These are phyloP conservation scores for Pichia sp. DNA, from an alignment of 1,139 yeast genomes.

Conservation along the genomic window DNA sequence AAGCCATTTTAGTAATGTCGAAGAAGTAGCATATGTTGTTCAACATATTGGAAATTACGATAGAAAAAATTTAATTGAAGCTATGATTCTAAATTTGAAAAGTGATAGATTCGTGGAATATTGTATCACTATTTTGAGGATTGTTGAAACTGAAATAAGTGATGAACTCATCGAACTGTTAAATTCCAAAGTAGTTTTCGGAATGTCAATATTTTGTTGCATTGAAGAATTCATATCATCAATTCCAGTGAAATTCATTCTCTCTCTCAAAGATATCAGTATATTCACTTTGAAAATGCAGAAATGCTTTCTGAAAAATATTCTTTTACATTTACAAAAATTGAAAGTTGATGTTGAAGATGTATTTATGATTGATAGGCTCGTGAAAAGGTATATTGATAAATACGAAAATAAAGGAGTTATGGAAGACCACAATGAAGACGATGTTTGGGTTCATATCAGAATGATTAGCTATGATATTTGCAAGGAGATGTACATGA, in stretches of 20 bases:
- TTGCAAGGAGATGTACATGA: slow-evolving; percentile 19
- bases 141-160: neutral
- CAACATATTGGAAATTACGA: neutral
- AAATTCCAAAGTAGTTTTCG: neutral
- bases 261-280: neutral
- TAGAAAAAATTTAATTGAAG: neutral
- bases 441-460: no score
- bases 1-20: neutral
- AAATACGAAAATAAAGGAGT: slow-evolving; percentile 16
- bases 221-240: neutral
- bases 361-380: slow-evolving; percentile 22
- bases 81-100: neutral
- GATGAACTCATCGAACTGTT: neutral
- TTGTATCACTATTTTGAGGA: neutral
- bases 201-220: neutral
- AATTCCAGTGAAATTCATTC: neutral
- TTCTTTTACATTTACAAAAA: slow-evolving; percentile 12
- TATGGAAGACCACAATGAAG: no score
- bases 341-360: slow-evolving; percentile 14
- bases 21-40: neutral
- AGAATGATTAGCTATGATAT: slow-evolving; percentile 17
- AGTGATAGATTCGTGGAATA: neutral
- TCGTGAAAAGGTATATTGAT: slow-evolving; percentile 14
- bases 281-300: slow-evolving; percentile 5
- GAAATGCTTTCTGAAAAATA: slow-evolving; percentile 15